Conservation (phyloP, 208 protist genomes). For the Leishmania mexicana region DNA sequence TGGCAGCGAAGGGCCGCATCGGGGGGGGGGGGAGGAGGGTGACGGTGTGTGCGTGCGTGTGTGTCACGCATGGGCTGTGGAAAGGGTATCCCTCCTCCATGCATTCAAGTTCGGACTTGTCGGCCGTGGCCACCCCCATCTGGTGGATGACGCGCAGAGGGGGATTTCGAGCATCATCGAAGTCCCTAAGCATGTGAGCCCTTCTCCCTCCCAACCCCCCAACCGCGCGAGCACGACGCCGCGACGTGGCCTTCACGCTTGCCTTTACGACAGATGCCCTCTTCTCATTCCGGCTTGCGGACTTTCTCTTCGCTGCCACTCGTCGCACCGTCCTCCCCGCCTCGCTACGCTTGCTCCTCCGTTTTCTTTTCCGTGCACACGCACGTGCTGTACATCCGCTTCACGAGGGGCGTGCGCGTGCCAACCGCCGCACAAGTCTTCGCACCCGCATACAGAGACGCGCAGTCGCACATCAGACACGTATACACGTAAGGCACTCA, state of each 20-base stretch:
- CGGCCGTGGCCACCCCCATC: not conserved
- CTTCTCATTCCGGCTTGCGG: not conserved
- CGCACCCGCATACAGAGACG: not conserved
- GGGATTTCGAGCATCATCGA: not conserved
- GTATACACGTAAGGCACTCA: too few species aligned
- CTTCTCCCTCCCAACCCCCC: not conserved
- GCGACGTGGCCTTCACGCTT: not conserved
- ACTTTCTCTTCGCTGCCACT: constrained; percentile 12
- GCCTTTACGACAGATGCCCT: not conserved
- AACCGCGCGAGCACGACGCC: not conserved
- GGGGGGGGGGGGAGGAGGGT: not conserved
- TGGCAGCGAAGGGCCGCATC: not conserved
- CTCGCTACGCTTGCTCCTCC: not conserved
- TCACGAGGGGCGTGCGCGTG: not conserved
- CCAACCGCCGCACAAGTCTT: not conserved
- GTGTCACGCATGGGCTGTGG: not conserved
- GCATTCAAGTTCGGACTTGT: not conserved
- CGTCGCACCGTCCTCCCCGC: not conserved
- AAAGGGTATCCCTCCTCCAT: not conserved
- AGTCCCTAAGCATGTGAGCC: not conserved
- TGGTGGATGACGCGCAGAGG: not conserved
- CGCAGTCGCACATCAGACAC: not conserved
- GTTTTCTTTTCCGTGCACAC: not conserved
- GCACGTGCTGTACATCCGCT: not conserved
- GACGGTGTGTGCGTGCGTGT: too few species aligned